phyloP scores from a whole-genome alignment of 2,329 filamentous ascomycete species.

The Teratosphaeria pseudoeucalypti region DNA sequence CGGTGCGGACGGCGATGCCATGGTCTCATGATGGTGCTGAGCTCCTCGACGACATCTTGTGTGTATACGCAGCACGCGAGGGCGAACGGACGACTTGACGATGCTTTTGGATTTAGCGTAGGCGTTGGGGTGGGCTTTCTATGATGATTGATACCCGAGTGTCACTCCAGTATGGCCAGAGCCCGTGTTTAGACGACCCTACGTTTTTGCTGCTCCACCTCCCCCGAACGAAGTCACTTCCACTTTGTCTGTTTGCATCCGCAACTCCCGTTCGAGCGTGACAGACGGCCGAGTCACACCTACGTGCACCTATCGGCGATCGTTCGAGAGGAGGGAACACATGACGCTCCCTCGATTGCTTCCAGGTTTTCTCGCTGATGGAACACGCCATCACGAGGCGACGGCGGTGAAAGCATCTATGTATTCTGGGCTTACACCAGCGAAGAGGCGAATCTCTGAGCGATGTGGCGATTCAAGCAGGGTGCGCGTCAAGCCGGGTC shows the following conservation, averaged over 20 bases:
- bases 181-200: background rate
- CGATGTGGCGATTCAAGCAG: background rate
- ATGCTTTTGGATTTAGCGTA: conserved; percentile 4
- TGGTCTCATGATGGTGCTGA: conserved; percentile 14
- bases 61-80: background rate
- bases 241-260: background rate
- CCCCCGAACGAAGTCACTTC: background rate
- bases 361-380: background rate
- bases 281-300: background rate
- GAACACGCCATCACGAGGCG: background rate
- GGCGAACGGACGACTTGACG: background rate
- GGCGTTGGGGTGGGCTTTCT: background rate
- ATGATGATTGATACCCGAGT: background rate
- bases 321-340: background rate
- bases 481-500: background rate
- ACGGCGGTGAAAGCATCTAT: background rate
- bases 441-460: background rate
- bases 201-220: background rate
- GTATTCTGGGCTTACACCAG: background rate
- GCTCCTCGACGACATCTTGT: background rate
- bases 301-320: background rate
- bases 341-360: background rate
- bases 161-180: background rate
- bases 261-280: background rate
- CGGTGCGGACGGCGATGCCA: conserved; percentile 25